Conservation (phyloP, 2,329 filamentous ascomycete genomes). For the Parastagonospora nodorum region DNA sequence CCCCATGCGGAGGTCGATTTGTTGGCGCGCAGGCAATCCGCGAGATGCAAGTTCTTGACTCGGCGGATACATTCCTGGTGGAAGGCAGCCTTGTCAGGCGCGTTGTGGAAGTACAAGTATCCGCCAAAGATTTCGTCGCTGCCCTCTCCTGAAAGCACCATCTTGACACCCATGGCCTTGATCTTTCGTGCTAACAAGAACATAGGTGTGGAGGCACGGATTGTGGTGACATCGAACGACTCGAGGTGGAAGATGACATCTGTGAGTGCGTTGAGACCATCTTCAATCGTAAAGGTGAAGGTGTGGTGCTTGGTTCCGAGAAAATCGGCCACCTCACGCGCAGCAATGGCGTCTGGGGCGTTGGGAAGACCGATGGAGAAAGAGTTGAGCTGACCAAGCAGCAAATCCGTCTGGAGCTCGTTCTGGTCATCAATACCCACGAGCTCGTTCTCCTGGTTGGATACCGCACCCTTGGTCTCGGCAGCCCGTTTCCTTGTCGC, state of each 20-base stretch:
- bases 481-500: conserved; percentile 56
- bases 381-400: conserved; percentile 93
- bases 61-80: conserved; percentile 93
- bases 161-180: conserved; percentile 99
- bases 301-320: conserved; percentile 97
- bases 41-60: conserved; percentile 93
- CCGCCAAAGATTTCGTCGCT: conserved; percentile 98
- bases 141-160: conserved; percentile 96
- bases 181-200: conserved; percentile 97
- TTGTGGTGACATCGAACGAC: conserved; percentile 97
- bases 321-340: conserved; percentile 92
- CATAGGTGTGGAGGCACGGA: conserved; percentile 98
- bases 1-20: conserved; percentile 99
- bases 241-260: conserved; percentile 99
- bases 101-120: conserved; percentile 97
- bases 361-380: conserved; percentile 97
- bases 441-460: conserved; percentile 55
- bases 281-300: conserved; percentile 97
- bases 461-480: conserved; percentile 27
- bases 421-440: conserved; percentile 95
- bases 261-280: conserved; percentile 92
- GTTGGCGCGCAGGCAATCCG: conserved; percentile 98
- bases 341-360: conserved; percentile 90
- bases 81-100: conserved; percentile 88
- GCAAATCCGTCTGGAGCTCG: conserved; percentile 85